Evolutionary conservation across 306 rosid genomes (phyloP).

Genomic region (Pterocarpus santalinus): DNA sequence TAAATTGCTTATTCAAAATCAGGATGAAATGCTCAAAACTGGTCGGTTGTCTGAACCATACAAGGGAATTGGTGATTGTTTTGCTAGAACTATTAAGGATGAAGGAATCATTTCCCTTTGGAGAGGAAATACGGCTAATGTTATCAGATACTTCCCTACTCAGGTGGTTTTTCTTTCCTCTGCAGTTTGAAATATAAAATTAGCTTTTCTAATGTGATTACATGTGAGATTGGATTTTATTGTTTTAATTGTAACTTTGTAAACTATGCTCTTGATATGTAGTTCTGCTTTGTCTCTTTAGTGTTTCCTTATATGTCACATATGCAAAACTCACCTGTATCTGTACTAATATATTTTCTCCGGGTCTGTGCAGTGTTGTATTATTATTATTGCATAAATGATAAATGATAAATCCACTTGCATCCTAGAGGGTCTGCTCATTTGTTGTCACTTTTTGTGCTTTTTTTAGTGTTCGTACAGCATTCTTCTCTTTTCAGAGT

Average conservation of each 20-base stretch:
- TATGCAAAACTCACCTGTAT: too few species aligned
- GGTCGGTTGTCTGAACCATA: slow-evolving; percentile 88
- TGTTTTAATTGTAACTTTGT: background rate
- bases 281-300: too few species aligned
- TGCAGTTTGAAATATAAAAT: too few species aligned
- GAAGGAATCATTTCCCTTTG: slow-evolving; percentile 83
- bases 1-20: slow-evolving; percentile 83
- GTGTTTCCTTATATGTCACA: too few species aligned
- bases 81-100: slow-evolving; percentile 83
- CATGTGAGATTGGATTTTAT: slow-evolving; percentile 1
- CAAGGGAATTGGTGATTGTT: slow-evolving; percentile 85
- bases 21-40: slow-evolving; percentile 84
- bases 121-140: slow-evolving; percentile 97
- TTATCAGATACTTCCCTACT: slow-evolving; percentile 90
- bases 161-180: slow-evolving; percentile 58
- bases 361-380: too few species aligned
- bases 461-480: background rate
- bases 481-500: background rate
- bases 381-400: background rate
- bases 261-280: too few species aligned
- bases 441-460: background rate
- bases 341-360: too few species aligned
- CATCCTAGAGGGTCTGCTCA: background rate
- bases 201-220: background rate
- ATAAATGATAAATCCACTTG: background rate